These are phyloP conservation scores for Penicillium concentricum DNA, from an alignment of 2,329 filamentous ascomycete species.

Conservation along the genomic window DNA sequence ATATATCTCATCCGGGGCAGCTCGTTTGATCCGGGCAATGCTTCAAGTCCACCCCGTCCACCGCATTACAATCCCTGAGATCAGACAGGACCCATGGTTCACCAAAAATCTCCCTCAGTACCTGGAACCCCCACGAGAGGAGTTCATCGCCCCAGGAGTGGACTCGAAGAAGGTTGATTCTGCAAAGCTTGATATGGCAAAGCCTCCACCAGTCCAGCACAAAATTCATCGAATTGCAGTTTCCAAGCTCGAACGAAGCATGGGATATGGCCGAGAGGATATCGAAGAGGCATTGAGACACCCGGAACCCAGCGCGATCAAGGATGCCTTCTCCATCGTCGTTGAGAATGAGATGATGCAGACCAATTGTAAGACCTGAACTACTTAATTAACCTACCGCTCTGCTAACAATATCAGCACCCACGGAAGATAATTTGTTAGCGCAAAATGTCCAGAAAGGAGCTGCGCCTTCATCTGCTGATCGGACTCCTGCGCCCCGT, in stretches of 20 bases:
- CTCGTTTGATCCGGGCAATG: slow-evolving; percentile 79
- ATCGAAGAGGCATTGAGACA: slow-evolving; percentile 91
- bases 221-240: slow-evolving; percentile 90
- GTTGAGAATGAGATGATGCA: slow-evolving; percentile 98
- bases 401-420: slow-evolving; percentile 28
- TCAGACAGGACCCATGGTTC: slow-evolving; percentile 93
- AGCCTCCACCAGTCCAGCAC: slow-evolving; percentile 75
- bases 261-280: slow-evolving; percentile 94
- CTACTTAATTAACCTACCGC: neutral
- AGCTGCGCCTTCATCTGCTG: slow-evolving; percentile 32
- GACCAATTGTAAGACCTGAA: slow-evolving; percentile 70
- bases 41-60: slow-evolving; percentile 92
- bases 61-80: slow-evolving; percentile 89
- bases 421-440: slow-evolving; percentile 38
- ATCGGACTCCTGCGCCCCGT: slow-evolving; percentile 20
- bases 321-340: slow-evolving; percentile 97
- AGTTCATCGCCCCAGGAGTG: slow-evolving; percentile 90
- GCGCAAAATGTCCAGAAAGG: slow-evolving; percentile 21
- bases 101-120: slow-evolving; percentile 81
- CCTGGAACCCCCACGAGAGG: slow-evolving; percentile 80
- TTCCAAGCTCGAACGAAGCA: slow-evolving; percentile 93
- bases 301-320: slow-evolving; percentile 94
- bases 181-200: slow-evolving; percentile 74
- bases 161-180: slow-evolving; percentile 88
- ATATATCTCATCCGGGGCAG: slow-evolving; percentile 82